These are phyloP conservation scores for Antarctomyces pellizariae DNA, from an alignment of 495 filamentous ascomycete genomes.

Conservation along the genomic window DNA sequence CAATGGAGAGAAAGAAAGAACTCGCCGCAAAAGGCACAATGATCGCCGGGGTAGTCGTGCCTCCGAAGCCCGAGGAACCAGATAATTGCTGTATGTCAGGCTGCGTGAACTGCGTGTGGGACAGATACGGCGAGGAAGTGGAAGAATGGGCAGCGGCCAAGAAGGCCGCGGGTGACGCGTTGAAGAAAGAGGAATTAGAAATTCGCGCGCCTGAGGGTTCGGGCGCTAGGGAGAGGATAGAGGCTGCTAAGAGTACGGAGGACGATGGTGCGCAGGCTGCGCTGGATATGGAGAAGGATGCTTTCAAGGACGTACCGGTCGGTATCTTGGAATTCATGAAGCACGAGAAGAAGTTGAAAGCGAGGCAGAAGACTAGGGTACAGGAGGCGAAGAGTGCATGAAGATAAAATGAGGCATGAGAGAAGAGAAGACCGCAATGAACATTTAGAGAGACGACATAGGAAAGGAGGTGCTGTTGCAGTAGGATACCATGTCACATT, in stretches of 20 bases:
- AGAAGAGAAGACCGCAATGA: no score
- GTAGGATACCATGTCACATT: no score
- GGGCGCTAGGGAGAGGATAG: constrained; percentile 13
- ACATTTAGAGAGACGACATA: no score
- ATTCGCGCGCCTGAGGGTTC: constrained; percentile 12
- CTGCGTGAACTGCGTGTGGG: constrained; percentile 96
- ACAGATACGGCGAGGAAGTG: constrained; percentile 68
- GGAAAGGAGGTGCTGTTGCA: no score
- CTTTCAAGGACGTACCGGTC: constrained; percentile 69
- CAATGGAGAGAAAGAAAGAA: constrained; percentile 35
- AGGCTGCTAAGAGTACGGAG: constrained; percentile 39
- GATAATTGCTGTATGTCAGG: constrained; percentile 99
- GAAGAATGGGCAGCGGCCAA: constrained; percentile 56
- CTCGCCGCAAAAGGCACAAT: constrained; percentile 30
- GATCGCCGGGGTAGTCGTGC: constrained; percentile 60
- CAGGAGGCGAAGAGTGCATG: no score
- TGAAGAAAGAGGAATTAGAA: constrained; percentile 17
- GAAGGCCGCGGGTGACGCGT: constrained; percentile 26
- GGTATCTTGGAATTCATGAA: constrained; percentile 96
- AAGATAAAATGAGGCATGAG: no score
- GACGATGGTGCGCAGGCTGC: constrained; percentile 61
- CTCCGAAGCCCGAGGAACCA: constrained; percentile 66
- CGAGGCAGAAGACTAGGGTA: no score
- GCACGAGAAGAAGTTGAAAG: constrained; percentile 75
- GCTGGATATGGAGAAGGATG: constrained; percentile 33